Conservation (phyloP, 2,329 filamentous ascomycete species). For the Acrodontium crateriforme region DNA sequence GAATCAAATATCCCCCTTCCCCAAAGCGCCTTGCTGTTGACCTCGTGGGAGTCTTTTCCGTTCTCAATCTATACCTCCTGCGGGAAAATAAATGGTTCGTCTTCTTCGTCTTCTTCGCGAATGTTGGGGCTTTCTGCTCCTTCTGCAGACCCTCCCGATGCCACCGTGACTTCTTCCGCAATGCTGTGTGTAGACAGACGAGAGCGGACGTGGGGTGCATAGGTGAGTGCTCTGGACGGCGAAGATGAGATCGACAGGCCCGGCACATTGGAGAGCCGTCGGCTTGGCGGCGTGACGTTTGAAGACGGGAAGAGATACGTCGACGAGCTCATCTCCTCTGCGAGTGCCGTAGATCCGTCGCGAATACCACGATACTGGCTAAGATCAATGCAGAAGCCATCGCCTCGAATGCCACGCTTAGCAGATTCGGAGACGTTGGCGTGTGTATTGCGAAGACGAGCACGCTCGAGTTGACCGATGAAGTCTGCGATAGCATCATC, state of each 20-base stretch:
- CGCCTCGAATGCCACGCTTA: too few species aligned
- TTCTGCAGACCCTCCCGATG: slow-evolving; percentile 10
- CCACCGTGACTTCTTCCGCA: slow-evolving; percentile 38
- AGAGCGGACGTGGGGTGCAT: slow-evolving; percentile 86
- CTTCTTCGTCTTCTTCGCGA: slow-evolving; percentile 13
- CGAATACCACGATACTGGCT: slow-evolving; percentile 75
- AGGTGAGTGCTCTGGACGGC: slow-evolving; percentile 66
- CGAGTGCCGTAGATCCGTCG: slow-evolving; percentile 76
- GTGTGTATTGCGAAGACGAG: slow-evolving; percentile 43
- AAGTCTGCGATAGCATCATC: slow-evolving; percentile 93
- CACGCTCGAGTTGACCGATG: slow-evolving; percentile 72
- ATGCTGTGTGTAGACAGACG: slow-evolving; percentile 86
- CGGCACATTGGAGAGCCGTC: slow-evolving; percentile 54
- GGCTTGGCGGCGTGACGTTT: slow-evolving; percentile 57
- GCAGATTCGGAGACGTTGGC: slow-evolving; percentile 51
- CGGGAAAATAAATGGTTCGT: slow-evolving; percentile 20
- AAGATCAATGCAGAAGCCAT: slow-evolving; percentile 15
- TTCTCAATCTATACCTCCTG: too few species aligned
- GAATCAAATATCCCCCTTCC: too few species aligned
- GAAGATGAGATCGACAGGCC: slow-evolving; percentile 72
- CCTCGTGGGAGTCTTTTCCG: too few species aligned
- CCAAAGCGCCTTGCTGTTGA: too few species aligned
- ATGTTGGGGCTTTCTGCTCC: slow-evolving; percentile 10
- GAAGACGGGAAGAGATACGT: slow-evolving; percentile 66
- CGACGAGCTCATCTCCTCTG: slow-evolving; percentile 87